A percentile compares a stretch with the other conserved stretches of the same genome.
phyloP scores from a whole-genome alignment of 2,329 filamentous ascomycete genomes.

The Remersonia thermophila region DNA sequence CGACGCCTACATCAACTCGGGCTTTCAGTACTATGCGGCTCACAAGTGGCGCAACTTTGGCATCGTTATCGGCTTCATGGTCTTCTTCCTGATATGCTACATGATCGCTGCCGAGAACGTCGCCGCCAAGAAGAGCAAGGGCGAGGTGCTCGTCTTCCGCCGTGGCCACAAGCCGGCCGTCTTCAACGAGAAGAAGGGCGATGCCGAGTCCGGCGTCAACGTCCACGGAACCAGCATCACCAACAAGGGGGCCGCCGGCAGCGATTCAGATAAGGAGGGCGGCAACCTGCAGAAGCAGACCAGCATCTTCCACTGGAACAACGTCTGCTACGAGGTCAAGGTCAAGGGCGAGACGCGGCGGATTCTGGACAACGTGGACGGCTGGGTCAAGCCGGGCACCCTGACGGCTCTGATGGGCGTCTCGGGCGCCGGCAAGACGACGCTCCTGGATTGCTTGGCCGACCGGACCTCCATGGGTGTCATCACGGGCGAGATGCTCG shows the following conservation, averaged over 20 bases:
- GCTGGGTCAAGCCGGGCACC: constrained; percentile 88
- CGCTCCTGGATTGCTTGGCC: constrained; percentile 74
- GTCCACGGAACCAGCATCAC: constrained; percentile 33
- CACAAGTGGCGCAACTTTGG: constrained; percentile 63
- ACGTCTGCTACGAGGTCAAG: constrained; percentile 65
- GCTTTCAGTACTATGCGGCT: constrained; percentile 43
- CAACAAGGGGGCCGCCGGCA: constrained; percentile 31
- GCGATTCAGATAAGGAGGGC: constrained; percentile 23
- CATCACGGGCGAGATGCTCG: constrained; percentile 69
- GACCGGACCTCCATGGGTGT: constrained; percentile 82
- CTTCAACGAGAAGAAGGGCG: constrained; percentile 50
- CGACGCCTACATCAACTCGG: constrained; percentile 40
- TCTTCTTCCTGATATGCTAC: constrained; percentile 50
- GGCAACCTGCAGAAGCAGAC: constrained; percentile 44
- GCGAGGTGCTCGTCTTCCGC: constrained; percentile 64
- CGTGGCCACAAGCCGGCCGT: constrained; percentile 50
- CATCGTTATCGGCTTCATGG: constrained; percentile 51
- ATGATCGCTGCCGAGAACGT: constrained; percentile 54
- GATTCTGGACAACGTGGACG: constrained; percentile 75
- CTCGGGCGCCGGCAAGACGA: constrained; percentile 89
- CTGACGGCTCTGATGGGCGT: constrained; percentile 85
- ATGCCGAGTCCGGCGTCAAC: constrained; percentile 40
- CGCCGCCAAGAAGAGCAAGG: constrained; percentile 57
- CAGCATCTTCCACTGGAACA: constrained; percentile 74
- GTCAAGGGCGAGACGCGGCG: constrained; percentile 66